Evolutionary conservation across 768 basidiomycete species (phyloP), one percentile per base, ranked within the genome.

Genomic region (Infundibulicybe gibba): DNA sequence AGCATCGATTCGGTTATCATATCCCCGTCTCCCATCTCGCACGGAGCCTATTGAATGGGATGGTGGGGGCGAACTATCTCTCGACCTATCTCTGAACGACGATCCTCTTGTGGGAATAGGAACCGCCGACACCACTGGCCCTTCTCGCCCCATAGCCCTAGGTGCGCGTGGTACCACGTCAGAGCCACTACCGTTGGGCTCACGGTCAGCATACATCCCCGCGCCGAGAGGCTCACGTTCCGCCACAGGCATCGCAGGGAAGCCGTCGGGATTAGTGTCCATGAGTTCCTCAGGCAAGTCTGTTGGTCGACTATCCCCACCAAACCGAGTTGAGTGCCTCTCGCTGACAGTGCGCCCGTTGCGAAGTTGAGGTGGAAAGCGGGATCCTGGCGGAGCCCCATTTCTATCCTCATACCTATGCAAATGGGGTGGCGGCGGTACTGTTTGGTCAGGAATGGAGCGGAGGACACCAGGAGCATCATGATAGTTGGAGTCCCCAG

Each of bases 201-300:
- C 54, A 47, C 60, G 56, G 39, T 69, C 66, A 37, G 63, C 51
- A 50, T 71, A 65, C 60, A 62, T 63, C 5, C 59, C 64, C 25
- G 56, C 49, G 16, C 46, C 49, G 2, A 37, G 40, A 3, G 45
- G 53, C 34, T 35, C 55, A 45, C 49, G 48, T 44, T 41, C 44
- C 11, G 34, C 9, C n/a, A 43, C 53, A 41, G 51, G 31, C 17
- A 42, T 16, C 8, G 51, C 48, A 4, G 44, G 44, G 16, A 11
- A 43, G 37, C 53, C 55, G 19, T 54, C 42, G 19, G 57, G 54
- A 56, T 56, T 58, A 17, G 47, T 37, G 41, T 40, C 5, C 43
- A 20, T 5, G 41, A 19, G 48, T 45, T 49, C 42, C 32, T 52
- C 25, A 13, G 49, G 35, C 10, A 10, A 10, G 4, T 57, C 54